A percentile compares a stretch with the other conserved stretches of the same genome.
These are phyloP conservation scores for Rugonectria rugulosa DNA, from an alignment of 2,329 filamentous ascomycete species.

Conservation along the genomic window DNA sequence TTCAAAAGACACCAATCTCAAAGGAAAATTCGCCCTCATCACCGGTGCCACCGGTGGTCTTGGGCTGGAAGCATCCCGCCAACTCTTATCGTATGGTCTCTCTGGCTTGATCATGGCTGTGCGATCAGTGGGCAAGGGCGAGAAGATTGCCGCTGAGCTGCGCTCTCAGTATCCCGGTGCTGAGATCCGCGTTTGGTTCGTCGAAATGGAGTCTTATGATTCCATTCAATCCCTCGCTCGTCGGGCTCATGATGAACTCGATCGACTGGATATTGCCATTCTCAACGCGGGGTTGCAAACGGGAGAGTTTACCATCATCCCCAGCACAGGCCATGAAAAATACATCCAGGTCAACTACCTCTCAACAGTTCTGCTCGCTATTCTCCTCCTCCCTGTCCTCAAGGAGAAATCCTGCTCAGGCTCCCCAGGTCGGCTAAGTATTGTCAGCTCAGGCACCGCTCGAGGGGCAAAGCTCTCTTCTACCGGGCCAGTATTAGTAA, in stretches of 20 bases:
- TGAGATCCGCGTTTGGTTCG: slow-evolving; percentile 3
- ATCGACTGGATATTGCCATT: slow-evolving; percentile 2
- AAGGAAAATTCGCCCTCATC: slow-evolving; percentile 3
- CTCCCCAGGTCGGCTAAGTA: slow-evolving; percentile 11
- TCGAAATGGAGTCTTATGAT: slow-evolving; percentile 18
- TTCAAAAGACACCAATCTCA: slow-evolving; percentile 2
- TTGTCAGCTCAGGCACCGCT: slow-evolving; percentile 16
- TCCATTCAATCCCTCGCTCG: slow-evolving; percentile 5
- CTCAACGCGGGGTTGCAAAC: slow-evolving; percentile 9
- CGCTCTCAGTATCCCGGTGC: not conserved
- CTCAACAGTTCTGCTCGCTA: slow-evolving; percentile 43
- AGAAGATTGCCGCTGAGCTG: slow-evolving; percentile 3
- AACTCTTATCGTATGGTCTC: slow-evolving; percentile 11
- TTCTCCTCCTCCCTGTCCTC: slow-evolving; percentile 32
- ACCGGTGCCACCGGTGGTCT: slow-evolving; percentile 16
- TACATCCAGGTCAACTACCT: slow-evolving; percentile 51
- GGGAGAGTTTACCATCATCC: slow-evolving; percentile 16
- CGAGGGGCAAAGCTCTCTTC: slow-evolving; percentile 3
- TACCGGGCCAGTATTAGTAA: not conserved
- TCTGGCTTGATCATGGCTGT: slow-evolving; percentile 13
- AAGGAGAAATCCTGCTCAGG: not conserved
- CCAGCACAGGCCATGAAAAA: slow-evolving; percentile 48
- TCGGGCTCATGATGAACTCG: not conserved
- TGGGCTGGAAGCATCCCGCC: slow-evolving; percentile 9
- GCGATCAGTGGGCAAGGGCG: slow-evolving; percentile 6